Evolutionary conservation across 441 rosid genomes (phyloP), one percentile per base, ranked within the genome.

Genomic region (Populus hybrid): DNA sequence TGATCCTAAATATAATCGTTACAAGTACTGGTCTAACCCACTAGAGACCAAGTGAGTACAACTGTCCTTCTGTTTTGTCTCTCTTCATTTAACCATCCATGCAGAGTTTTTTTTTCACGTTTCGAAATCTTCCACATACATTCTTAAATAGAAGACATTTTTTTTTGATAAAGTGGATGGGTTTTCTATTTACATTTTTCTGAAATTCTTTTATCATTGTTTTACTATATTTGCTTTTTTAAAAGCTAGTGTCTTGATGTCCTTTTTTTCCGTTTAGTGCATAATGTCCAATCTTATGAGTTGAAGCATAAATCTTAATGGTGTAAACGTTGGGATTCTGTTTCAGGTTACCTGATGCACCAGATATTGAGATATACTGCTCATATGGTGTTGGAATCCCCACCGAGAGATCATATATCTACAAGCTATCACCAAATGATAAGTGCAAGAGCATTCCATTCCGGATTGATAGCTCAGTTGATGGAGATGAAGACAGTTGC

Each of bases 321-420:
- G 57, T 46, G 57, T 14, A 14, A 46, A 46, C 57, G 19, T 14
- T 46, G 57, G 19, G 18, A 5, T 46, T 46, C 57, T 46, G 57
- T 80, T 74, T 69, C 82, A 90, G 94, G 76, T 76, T 89, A 61
- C 91, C 94, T 0, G 67, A 86, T 35, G 94, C 94, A 34, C 87
- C 89, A 0, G 88, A 82, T 75, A 86, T 89, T 87, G 94, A 89
- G 80, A 89, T 87, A 40, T 79, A 85, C 78, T 84, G 83, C 75
- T n/a, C 83, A 32, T 89, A 87, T 16, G 92, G 92, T 30, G 91
- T 89, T 5, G 92, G 94, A 57, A 82, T 88, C 67, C 92, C 91
- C 0, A 87, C 92, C 0, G 91, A 90, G 78, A 82, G 89, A 85
- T 84, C 94, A 16, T 85, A 87, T 34, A 70, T 90, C 3, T 88